Evolutionary conservation across 1,139 yeast species (phyloP), one percentile per base, ranked within the genome.

Genomic region (Geotrichum candidum): DNA sequence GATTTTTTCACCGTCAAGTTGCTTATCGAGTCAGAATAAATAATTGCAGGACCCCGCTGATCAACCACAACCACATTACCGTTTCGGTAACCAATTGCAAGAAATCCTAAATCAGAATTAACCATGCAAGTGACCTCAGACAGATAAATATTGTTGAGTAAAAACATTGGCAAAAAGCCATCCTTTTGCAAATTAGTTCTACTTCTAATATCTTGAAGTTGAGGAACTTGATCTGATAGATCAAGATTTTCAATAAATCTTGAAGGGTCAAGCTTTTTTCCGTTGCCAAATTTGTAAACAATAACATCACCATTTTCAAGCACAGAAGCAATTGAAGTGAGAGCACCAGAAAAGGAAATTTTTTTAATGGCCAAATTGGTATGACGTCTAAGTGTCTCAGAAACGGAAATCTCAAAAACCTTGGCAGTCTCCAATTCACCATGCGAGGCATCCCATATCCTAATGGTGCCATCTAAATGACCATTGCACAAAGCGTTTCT

Each of bases 1-100:
- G 63, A 50, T 41, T 60, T 63, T 27, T 60, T 61, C 2, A 52
- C 53, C 0, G 62, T 45, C 2, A 67, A 64, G 18, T 72, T 69
- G 18, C 85, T 70, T 0, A 66, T 48, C 3, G 76, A 74, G n/a
- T 80, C 85, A 66, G 84, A 81, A 68, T 79, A 83, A 38, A 92
- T 88, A 1, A 90, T 78, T 0, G 91, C 90, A 0, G 96, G 96
- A 0, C 96, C 96, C 64, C 97, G 80, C 62, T 90, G 80, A 74
- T 94, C 98, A 65, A 95, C 77, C 0, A 94, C 86, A 2, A 87
- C 75, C 41, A 94, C 68, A 53, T 85, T 80, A 29, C 99, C 99
- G 15, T 87, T 83, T 57, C 82, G 82, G 72, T 89, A 91, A 0
- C 89, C 96, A 57, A 90, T 78, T 0, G 91, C 96, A 4, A 88